These are phyloP conservation scores for Fusarium heterosporum DNA, from an alignment of 2,329 filamentous ascomycete species.

Conservation along the genomic window DNA sequence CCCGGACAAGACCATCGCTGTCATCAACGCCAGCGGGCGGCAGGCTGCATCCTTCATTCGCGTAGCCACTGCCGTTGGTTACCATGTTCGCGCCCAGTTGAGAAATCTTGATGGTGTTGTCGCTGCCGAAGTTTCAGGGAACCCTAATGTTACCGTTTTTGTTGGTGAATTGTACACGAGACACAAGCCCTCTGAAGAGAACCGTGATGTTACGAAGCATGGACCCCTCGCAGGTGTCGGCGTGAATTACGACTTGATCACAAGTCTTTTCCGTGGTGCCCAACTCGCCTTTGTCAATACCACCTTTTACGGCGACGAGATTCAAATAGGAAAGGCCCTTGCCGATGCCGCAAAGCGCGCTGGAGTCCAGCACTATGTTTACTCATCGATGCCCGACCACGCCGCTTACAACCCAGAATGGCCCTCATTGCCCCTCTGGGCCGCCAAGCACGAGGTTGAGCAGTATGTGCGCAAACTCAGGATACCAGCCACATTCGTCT, in stretches of 20 bases:
- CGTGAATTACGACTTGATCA: conserved; percentile 78
- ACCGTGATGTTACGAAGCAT: conserved; percentile 75
- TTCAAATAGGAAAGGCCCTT: conserved; percentile 86
- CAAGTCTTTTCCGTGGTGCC: conserved; percentile 82
- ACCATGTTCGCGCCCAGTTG: conserved; percentile 91
- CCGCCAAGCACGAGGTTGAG: conserved; percentile 91
- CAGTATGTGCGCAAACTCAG: conserved; percentile 87
- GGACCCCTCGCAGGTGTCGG: conserved; percentile 72
- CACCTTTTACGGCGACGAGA: conserved; percentile 95
- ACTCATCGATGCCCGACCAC: conserved; percentile 97
- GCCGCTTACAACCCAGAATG: conserved; percentile 79
- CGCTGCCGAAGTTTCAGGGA: conserved; percentile 82
- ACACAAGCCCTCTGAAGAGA: conserved; percentile 61
- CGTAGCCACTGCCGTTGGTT: conserved; percentile 92
- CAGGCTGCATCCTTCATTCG: conserved; percentile 96
- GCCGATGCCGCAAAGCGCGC: conserved; percentile 89
- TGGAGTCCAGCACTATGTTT: conserved; percentile 90
- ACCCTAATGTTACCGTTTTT: conserved; percentile 79
- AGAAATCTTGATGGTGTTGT: conserved; percentile 88
- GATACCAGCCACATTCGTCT: conserved; percentile 90
- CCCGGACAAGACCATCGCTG: conserved; percentile 84
- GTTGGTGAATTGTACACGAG: conserved; percentile 73
- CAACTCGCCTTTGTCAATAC: conserved; percentile 98
- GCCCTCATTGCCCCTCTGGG: conserved; percentile 90
- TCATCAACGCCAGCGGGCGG: conserved; percentile 95